A percentile compares a stretch with the other conserved stretches of the same genome.
These are phyloP conservation scores for Metschnikowia chrysomelidarum DNA, from an alignment of 805 yeast genomes.

Conservation along the genomic window DNA sequence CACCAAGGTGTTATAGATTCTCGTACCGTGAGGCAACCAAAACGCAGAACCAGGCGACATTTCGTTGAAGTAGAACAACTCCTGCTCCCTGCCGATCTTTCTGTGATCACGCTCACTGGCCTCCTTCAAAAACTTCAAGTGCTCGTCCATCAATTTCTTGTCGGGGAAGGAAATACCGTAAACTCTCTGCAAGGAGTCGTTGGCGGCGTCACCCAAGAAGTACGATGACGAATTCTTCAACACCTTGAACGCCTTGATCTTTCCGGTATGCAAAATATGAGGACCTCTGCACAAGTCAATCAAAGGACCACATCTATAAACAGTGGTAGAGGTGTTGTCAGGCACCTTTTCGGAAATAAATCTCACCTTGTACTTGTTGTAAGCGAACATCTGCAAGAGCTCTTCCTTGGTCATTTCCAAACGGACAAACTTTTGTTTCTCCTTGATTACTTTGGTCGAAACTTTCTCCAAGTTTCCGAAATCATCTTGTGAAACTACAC, in stretches of 20 bases:
- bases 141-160: conserved; percentile 92
- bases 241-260: conserved; percentile 89
- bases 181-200: conserved; percentile 94
- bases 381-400: conserved; percentile 85
- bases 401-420: conserved; percentile 90
- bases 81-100: conserved; percentile 95
- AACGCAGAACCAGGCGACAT: conserved; percentile 97
- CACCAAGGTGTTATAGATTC: conserved; percentile 87
- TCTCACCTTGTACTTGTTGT: conserved; percentile 93
- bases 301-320: conserved; percentile 95
- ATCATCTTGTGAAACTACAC: conserved; percentile 76
- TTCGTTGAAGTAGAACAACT: conserved; percentile 91
- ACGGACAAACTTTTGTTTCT: conserved; percentile 93
- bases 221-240: conserved; percentile 95
- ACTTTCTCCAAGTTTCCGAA: conserved; percentile 81
- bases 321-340: conserved; percentile 94
- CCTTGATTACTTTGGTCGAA: conserved; percentile 87
- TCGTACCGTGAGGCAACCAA: conserved; percentile 99
- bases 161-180: conserved; percentile 99
- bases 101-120: conserved; percentile 96
- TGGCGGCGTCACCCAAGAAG: conserved; percentile 87
- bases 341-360: conserved; percentile 86
- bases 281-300: conserved; percentile 98
- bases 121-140: conserved; percentile 89
- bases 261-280: conserved; percentile 96